Evolutionary conservation across 139 green algal species (phyloP), one percentile per base, ranked within the genome.

Genomic region (Mesotaenium endlicherianum): DNA sequence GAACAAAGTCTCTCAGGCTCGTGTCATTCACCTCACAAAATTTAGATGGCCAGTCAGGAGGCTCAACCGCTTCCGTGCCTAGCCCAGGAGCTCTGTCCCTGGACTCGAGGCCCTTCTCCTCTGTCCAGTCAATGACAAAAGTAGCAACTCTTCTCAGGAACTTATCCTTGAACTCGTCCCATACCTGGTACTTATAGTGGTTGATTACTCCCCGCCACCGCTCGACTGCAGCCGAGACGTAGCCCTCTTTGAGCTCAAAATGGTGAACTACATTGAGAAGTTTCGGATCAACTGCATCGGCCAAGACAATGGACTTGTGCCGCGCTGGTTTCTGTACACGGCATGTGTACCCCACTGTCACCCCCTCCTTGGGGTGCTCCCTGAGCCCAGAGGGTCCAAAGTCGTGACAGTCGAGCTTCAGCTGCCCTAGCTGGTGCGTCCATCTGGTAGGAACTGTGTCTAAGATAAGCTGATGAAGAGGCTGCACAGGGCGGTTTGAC

Each of bases 171-270:
- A 75, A 75, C 38, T 45, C 30, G 14, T 45, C 67, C 67, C 67
- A 75, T 39, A 75, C 67, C 20, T 43, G 67, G 38, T 45, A 75
- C 67, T 75, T 75, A 34, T 53, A 75, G 67, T 75, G 67, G 17
- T 75, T 75, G 67, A 75, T 75, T 30, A 39, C 36, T 0, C n/a
- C 57, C n/a, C 57, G 57, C n/a, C 3, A 43, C 14, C 2, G 0
- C 67, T 45, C 67, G n/a, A n/a, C n/a, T 38, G 17, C 14, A 17
- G 16, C 16, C 14, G 16, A 40, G n/a, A n/a, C n/a, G n/a, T n/a
- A n/a, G n/a, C n/a, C n/a, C 17, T 75, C 38, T 8, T 30, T 20
- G 4, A 75, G 38, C 36, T 75, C 67, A 47, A 75, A 75, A 20
- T 50, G 67, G 17, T 75, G 67, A 6, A 75, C 38, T 3, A 16